Evolutionary conservation across 768 basidiomycete genomes (phyloP).

Genomic region (Leccinellum luteum): DNA sequence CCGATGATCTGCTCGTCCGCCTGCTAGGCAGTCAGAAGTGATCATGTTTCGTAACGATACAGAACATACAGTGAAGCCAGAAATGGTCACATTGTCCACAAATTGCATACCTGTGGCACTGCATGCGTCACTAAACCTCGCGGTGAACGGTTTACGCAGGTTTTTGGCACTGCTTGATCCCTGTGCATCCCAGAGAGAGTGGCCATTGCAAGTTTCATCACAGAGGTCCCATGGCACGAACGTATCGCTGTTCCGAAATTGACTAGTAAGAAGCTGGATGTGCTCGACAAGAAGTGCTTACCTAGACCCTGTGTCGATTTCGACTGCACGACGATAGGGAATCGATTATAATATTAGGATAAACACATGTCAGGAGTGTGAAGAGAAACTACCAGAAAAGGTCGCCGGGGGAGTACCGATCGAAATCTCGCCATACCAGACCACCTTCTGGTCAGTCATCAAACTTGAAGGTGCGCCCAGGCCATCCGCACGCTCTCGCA

Average conservation of each 20-base stretch:
- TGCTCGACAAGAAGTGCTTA: background rate
- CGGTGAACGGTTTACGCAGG: background rate
- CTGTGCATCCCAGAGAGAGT: background rate
- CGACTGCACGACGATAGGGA: background rate
- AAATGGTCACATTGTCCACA: background rate
- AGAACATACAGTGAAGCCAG: background rate
- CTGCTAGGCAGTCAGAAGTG: background rate
- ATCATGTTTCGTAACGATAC: background rate
- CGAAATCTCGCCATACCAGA: background rate
- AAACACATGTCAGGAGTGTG: background rate
- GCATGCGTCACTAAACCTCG: background rate
- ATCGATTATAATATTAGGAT: background rate
- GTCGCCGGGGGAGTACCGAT: background rate
- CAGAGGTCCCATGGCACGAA: background rate
- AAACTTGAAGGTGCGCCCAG: no score
- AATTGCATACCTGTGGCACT: background rate
- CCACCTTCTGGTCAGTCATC: background rate
- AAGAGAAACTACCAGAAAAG: background rate
- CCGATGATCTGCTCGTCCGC: background rate
- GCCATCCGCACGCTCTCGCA: background rate
- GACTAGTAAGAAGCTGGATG: background rate
- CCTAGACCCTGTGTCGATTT: background rate
- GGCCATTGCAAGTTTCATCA: background rate
- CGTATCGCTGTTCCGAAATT: background rate
- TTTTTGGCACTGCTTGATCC: background rate